These are phyloP conservation scores for Calonectria multiphialidica DNA, from an alignment of 2,329 filamentous ascomycete species.

Conservation along the genomic window DNA sequence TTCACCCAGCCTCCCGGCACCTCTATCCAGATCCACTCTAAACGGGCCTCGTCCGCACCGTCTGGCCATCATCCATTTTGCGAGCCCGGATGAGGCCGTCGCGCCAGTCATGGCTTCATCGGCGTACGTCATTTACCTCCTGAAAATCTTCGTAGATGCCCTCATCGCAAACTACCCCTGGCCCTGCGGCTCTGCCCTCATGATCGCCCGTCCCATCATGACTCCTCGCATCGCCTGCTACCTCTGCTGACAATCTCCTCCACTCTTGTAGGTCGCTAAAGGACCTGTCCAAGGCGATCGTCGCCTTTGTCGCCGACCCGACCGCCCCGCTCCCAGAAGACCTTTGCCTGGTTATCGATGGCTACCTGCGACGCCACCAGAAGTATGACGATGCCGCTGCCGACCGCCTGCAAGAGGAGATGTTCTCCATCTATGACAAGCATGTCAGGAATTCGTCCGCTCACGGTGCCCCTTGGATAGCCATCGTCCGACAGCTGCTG, in stretches of 20 bases:
- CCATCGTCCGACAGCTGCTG: slow-evolving; percentile 73
- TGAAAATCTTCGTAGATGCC: slow-evolving; percentile 37
- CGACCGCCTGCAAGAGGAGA: slow-evolving; percentile 81
- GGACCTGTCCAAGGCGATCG: slow-evolving; percentile 71
- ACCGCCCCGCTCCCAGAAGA: slow-evolving; percentile 75
- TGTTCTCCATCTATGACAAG: slow-evolving; percentile 75
- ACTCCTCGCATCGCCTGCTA: slow-evolving; percentile 20
- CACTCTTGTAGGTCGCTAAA: slow-evolving; percentile 64
- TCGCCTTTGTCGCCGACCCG: slow-evolving; percentile 61
- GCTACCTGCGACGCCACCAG: slow-evolving; percentile 76
- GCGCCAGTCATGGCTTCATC: slow-evolving; percentile 44
- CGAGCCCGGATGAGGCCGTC: slow-evolving; percentile 44
- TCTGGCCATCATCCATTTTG: slow-evolving; percentile 37
- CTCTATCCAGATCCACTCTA: slow-evolving; percentile 34
- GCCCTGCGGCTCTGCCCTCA: slow-evolving; percentile 27
- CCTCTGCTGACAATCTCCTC: slow-evolving; percentile 36
- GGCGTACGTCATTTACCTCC: slow-evolving; percentile 42
- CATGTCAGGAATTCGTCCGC: slow-evolving; percentile 68
- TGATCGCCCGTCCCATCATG: slow-evolving; percentile 30
- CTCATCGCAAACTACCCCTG: slow-evolving; percentile 17
- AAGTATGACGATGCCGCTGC: slow-evolving; percentile 75
- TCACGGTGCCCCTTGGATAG: slow-evolving; percentile 76
- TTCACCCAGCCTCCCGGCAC: slow-evolving; percentile 32
- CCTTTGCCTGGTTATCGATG: slow-evolving; percentile 70
- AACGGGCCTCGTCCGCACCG: slow-evolving; percentile 38